Evolutionary conservation across 2,329 filamentous ascomycete genomes (phyloP).

Genomic region (Septoria petroselini): DNA sequence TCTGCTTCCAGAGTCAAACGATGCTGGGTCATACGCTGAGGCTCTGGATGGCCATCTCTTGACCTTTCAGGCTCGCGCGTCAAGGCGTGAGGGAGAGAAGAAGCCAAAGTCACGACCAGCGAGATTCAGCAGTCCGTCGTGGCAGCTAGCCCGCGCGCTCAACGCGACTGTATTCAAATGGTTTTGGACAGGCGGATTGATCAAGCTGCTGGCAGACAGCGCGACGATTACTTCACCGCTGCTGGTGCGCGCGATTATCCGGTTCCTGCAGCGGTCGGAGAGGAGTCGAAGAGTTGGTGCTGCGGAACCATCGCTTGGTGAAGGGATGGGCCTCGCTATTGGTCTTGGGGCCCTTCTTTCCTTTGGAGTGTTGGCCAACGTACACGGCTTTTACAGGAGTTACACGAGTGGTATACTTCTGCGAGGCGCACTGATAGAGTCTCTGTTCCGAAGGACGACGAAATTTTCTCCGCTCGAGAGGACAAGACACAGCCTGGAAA

Average conservation of each 20-base stretch:
- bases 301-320: not conserved
- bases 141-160: slow-evolving; percentile 5
- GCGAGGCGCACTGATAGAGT: slow-evolving; percentile 4
- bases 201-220: slow-evolving; percentile 9
- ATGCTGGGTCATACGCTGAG: not conserved
- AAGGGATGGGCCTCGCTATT: not conserved
- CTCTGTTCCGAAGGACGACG: slow-evolving; percentile 10
- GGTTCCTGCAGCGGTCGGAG: slow-evolving; percentile 4
- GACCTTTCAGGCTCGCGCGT: not conserved
- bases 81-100: not conserved
- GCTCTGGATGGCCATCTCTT: not conserved
- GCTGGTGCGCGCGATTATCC: slow-evolving; percentile 5
- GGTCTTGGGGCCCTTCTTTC: not conserved
- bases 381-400: slow-evolving; percentile 8
- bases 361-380: slow-evolving; percentile 8
- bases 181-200: slow-evolving; percentile 11
- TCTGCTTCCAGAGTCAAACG: not conserved
- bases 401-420: slow-evolving; percentile 9
- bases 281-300: not conserved
- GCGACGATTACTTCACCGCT: slow-evolving; percentile 8
- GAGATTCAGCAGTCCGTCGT: not conserved
- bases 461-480: not conserved
- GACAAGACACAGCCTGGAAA: not conserved
- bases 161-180: slow-evolving; percentile 6
- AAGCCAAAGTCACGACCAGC: not conserved